Conservation (phyloP, 1,284 basidiomycete genomes). For the Fomitopsis palustris region DNA sequence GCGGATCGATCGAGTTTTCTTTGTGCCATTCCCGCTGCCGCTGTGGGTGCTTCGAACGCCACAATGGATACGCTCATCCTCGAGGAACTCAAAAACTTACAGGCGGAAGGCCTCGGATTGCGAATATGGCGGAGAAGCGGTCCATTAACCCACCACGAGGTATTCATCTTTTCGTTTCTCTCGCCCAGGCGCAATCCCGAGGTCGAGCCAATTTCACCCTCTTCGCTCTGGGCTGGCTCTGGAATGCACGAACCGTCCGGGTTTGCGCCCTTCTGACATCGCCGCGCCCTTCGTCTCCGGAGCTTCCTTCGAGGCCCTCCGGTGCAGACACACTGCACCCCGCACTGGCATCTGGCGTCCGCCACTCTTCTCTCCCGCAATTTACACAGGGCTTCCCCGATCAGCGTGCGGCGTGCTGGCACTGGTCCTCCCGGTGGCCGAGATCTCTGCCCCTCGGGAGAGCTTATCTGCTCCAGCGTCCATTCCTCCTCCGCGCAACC, state of each 20-base stretch:
- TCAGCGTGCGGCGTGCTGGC: neutral
- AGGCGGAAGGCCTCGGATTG: too few relatives aligned
- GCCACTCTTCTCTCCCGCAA: neutral
- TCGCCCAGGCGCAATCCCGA: neutral
- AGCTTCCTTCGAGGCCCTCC: neutral
- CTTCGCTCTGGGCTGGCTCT: neutral
- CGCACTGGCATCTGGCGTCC: neutral
- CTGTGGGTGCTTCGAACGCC: too few relatives aligned
- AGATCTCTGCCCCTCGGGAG: neutral
- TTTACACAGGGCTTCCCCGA: neutral
- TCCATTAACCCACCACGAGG: too few relatives aligned
- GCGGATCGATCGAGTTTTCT: too few relatives aligned
- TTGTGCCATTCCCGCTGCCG: too few relatives aligned
- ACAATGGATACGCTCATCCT: too few relatives aligned
- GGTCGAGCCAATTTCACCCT: neutral
- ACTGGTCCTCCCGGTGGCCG: neutral
- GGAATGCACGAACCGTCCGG: neutral
- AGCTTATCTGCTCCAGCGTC: neutral
- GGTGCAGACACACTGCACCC: neutral
- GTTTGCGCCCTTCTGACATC: neutral
- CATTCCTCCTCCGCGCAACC: neutral
- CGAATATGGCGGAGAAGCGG: too few relatives aligned
- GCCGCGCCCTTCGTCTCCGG: neutral
- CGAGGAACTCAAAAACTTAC: too few relatives aligned
- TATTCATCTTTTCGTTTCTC: too few relatives aligned